phyloP scores from a whole-genome alignment of 768 basidiomycete genomes.

The Gloeopeniophorella convolvens region DNA sequence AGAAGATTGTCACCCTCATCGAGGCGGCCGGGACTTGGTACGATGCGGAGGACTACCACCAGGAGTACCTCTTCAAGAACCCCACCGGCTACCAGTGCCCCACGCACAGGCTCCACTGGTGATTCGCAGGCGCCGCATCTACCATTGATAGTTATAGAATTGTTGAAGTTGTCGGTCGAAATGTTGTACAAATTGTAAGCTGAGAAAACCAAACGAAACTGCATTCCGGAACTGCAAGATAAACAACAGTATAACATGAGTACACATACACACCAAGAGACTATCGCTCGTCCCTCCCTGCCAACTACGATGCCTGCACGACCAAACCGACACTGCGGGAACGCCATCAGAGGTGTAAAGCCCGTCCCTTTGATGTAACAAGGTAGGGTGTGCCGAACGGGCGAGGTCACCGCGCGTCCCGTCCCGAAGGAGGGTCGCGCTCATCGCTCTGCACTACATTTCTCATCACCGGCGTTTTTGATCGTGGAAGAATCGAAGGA shows the following conservation, averaged over 20 bases:
- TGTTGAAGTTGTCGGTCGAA: too few relatives aligned
- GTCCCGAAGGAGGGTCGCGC: slow-evolving; percentile 19
- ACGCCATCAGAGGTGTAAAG: slow-evolving; percentile 22
- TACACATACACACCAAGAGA: too few relatives aligned
- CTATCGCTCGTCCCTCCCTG: too few relatives aligned
- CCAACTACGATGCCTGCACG: neutral
- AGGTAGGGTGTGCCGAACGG: slow-evolving; percentile 24
- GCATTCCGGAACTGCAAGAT: too few relatives aligned
- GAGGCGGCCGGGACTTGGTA: slow-evolving; percentile 69
- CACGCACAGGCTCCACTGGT: slow-evolving; percentile 84
- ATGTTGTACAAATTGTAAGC: too few relatives aligned
- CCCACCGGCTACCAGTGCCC: slow-evolving; percentile 89
- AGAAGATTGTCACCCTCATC: slow-evolving; percentile 78
- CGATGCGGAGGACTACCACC: slow-evolving; percentile 79
- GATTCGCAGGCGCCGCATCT: too few relatives aligned
- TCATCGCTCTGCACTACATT: slow-evolving; percentile 22
- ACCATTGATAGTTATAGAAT: too few relatives aligned
- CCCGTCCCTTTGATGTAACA: slow-evolving; percentile 25
- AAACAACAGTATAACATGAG: too few relatives aligned
- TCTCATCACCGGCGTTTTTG: slow-evolving; percentile 33
- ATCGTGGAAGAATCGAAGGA: slow-evolving; percentile 40
- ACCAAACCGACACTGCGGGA: slow-evolving; percentile 1
- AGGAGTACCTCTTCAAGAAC: slow-evolving; percentile 77
- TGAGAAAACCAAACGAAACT: too few relatives aligned
- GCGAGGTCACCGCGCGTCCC: slow-evolving; percentile 20